Base-by-base conservation (phyloP, 352 stramenopile species). In the Pythium dissotocum region DNA sequence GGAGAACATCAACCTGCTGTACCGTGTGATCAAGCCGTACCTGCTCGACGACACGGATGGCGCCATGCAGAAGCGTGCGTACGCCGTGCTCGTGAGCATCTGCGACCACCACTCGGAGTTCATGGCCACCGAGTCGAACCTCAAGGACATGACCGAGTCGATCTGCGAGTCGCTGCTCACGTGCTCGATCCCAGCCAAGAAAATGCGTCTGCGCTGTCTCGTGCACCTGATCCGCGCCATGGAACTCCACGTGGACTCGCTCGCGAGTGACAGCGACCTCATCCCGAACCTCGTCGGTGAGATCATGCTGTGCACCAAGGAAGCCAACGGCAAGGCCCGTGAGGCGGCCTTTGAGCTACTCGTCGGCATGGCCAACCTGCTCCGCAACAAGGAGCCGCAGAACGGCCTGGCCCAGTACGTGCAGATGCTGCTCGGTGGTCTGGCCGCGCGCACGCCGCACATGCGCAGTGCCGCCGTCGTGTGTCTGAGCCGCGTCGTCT, bases 291-390 rank as follows among this genome's bases (percentile, higher is more conserved):
- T 98, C 28, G 85, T 98, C n/a, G 90, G 90, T 26, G 97, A 99
- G 77, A 97, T 98, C 56, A 90, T 99, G 61, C 78, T 99, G 24
- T 99, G 94, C 73, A 96, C 97, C 18, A 99, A 99, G 78, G 97
- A 99, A 75, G 93, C 93, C 12, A 99, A 99, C 64, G 92, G 85
- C 42, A 98, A 98, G 70, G 97, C 96, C 30, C 85, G 88, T 48
- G 88, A 96, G 70, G 87, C 86, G 14, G 88, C 88, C 21, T 96
- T 96, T 48, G 87, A 94, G 73, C 67, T 97, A 61, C 69, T 96
- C 54, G 73, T 97, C 33, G 85, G 86, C 35, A 94, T 96, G 87
- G 86, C 87, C 14, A 78, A 89, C 67, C 76, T 95, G 35, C 73
- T 95, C 58, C 73, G 82, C 33, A 58, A 76, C 62, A 72, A 89